A percentile compares a stretch with the other conserved stretches of the same genome.
These are phyloP conservation scores for Macrophomina pseudophaseolina DNA, from an alignment of 2,329 filamentous ascomycete species.

Conservation along the genomic window DNA sequence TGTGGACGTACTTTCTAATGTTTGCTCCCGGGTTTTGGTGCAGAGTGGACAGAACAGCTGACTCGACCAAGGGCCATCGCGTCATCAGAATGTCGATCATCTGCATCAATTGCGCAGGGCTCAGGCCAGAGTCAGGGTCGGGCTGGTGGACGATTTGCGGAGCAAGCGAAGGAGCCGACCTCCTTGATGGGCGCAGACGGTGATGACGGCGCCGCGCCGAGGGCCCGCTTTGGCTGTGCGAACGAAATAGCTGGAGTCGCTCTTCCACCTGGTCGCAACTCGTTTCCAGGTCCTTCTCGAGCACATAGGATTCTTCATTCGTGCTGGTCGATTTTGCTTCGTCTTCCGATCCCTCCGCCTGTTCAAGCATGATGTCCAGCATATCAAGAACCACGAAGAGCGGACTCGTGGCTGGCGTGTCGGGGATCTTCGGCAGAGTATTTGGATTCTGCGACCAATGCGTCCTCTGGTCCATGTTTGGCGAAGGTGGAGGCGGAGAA, in stretches of 20 bases:
- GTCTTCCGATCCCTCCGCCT: not conserved
- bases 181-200: constrained; percentile 6
- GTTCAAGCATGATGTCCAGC: constrained; percentile 23
- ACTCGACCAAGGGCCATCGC: constrained; percentile 20
- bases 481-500: constrained; percentile 15
- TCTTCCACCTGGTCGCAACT: constrained; percentile 1
- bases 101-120: constrained; percentile 11
- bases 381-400: constrained; percentile 23
- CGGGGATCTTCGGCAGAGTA: not conserved
- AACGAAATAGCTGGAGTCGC: constrained; percentile 6
- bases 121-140: not conserved
- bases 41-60: constrained; percentile 2
- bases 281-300: constrained; percentile 8
- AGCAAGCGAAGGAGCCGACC: not conserved
- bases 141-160: not conserved
- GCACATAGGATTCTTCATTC: not conserved
- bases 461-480: constrained; percentile 3
- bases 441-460: not conserved
- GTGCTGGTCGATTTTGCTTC: not conserved
- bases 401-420: constrained; percentile 17
- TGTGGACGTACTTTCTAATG: constrained; percentile 9
- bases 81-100: constrained; percentile 24
- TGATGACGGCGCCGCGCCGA: constrained; percentile 2
- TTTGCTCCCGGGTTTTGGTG: constrained; percentile 10
- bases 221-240: constrained; percentile 13